Percentiles rank a stretch among this genome's conserved stretches.
Conservation (phyloP, 2,329 filamentous ascomycete species). For the Apiospora hydei region DNA sequence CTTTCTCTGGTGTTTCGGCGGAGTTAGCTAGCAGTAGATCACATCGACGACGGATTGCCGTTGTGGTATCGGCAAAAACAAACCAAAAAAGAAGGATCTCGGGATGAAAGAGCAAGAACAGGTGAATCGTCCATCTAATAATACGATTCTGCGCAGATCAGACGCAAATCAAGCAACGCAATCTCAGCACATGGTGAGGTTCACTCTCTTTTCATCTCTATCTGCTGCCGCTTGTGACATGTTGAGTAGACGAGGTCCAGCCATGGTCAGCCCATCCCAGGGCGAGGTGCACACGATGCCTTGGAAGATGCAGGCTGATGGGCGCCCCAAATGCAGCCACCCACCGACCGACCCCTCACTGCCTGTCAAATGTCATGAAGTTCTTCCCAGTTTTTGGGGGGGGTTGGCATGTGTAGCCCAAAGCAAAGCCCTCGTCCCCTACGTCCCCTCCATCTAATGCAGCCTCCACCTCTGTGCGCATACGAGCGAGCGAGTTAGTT, state of each 20-base stretch:
- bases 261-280: neutral
- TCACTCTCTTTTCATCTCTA: neutral
- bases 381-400: constrained; percentile 5
- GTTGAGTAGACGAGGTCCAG: neutral
- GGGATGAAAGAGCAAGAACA: constrained; percentile 1
- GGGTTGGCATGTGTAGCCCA: neutral
- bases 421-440: too few relatives aligned
- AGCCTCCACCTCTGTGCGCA: neutral
- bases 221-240: neutral
- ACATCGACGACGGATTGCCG: neutral
- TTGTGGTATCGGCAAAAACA: constrained; percentile 15
- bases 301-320: constrained; percentile 7
- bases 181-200: constrained; percentile 2
- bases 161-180: neutral
- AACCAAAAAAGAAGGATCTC: neutral
- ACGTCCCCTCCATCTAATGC: neutral
- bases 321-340: constrained; percentile 2
- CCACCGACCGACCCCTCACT: neutral
- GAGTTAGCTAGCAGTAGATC: neutral
- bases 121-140: neutral
- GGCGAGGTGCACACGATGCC: neutral
- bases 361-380: constrained; percentile 14
- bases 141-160: neutral
- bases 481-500: neutral
- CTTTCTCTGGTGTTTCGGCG: neutral